Evolutionary conservation across 2,329 filamentous ascomycete genomes (phyloP).

Genomic region (Fusarium burgessii): DNA sequence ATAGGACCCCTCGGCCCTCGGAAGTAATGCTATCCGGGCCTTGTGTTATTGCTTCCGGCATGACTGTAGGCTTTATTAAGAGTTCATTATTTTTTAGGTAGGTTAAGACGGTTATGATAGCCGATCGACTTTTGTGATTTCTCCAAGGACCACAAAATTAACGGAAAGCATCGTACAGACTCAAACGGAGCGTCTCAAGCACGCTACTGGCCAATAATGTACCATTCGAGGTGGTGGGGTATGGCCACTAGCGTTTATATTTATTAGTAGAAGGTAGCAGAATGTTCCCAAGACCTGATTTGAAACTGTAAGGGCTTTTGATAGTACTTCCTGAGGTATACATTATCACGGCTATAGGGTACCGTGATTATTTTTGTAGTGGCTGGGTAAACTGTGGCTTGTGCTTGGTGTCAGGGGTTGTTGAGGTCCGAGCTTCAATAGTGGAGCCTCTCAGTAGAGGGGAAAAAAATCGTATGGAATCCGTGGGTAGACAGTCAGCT

Average conservation of each 20-base stretch:
- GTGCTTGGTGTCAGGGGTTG: background rate
- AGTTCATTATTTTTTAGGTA: background rate
- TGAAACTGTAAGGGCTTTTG: background rate
- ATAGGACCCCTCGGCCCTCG: background rate
- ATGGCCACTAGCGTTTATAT: too few relatives aligned
- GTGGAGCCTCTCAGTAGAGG: conserved; percentile 11
- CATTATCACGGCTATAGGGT: conserved; percentile 13
- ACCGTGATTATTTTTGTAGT: background rate
- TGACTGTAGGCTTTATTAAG: too few relatives aligned
- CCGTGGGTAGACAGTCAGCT: background rate
- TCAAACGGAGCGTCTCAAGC: too few relatives aligned
- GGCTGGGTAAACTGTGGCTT: conserved; percentile 12
- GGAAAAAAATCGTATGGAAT: conserved; percentile 17
- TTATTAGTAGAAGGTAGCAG: too few relatives aligned
- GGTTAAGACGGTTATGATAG: conserved; percentile 8
- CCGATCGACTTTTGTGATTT: background rate
- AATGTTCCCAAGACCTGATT: background rate
- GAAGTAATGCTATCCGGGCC: background rate
- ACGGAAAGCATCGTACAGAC: too few relatives aligned
- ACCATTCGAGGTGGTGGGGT: too few relatives aligned
- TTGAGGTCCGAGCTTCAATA: conserved; percentile 3
- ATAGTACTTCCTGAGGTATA: too few relatives aligned
- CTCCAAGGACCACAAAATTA: too few relatives aligned
- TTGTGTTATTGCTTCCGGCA: background rate
- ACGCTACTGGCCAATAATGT: too few relatives aligned